phyloP scores from a whole-genome alignment of 2,329 filamentous ascomycete species.

The Epichloe elymi region DNA sequence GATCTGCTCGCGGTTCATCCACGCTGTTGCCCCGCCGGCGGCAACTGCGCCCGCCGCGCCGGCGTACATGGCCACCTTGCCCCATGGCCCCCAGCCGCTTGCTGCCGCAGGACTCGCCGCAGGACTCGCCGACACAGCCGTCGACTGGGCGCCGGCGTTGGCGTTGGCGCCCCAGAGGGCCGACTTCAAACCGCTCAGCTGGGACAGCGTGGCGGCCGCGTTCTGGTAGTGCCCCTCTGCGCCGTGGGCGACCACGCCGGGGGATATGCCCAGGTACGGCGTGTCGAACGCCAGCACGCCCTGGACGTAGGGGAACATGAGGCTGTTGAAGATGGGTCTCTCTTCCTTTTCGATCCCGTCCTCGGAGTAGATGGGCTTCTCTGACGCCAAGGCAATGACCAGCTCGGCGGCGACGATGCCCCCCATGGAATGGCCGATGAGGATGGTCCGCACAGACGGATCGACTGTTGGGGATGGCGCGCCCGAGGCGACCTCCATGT shows the following conservation, averaged over 20 bases:
- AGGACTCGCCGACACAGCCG: background rate
- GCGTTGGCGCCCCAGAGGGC: conserved; percentile 41
- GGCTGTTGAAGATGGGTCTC: conserved; percentile 33
- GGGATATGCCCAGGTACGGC: conserved; percentile 72
- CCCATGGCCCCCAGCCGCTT: conserved; percentile 62
- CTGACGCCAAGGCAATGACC: conserved; percentile 54
- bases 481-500: conserved; percentile 72
- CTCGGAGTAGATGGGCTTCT: conserved; percentile 37
- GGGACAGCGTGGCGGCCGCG: conserved; percentile 55
- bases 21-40: conserved; percentile 73
- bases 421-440: conserved; percentile 82
- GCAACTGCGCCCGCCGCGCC: conserved; percentile 73
- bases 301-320: conserved; percentile 91
- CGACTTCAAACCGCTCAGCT: conserved; percentile 52
- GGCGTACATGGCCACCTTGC: conserved; percentile 72
- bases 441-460: conserved; percentile 67
- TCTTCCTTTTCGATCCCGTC: conserved; percentile 24
- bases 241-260: conserved; percentile 70
- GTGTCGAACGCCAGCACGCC: conserved; percentile 90
- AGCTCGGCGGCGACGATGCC: conserved; percentile 92
- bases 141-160: background rate
- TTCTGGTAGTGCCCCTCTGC: conserved; percentile 74
- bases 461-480: conserved; percentile 78
- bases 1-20: conserved; percentile 72
- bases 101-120: conserved; percentile 6